These are phyloP conservation scores for Sporothrix schenckii DNA, from an alignment of 2,329 filamentous ascomycete genomes.

Conservation along the genomic window DNA sequence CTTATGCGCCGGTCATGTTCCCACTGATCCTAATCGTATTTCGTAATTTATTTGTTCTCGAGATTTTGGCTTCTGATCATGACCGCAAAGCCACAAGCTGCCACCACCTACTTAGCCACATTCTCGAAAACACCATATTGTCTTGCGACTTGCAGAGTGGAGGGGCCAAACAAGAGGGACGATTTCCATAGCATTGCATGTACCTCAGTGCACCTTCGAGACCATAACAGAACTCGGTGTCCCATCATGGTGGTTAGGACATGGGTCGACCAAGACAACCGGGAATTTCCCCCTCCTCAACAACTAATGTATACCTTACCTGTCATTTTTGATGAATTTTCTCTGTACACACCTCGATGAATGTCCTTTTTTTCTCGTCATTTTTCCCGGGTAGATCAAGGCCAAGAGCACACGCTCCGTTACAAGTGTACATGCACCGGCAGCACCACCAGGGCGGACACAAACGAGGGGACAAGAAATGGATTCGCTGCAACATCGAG, in stretches of 20 bases:
- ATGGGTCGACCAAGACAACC: conserved; percentile 17
- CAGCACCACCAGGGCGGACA: not conserved
- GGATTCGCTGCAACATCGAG: conserved; percentile 22
- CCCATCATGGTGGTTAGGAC: conserved; percentile 2
- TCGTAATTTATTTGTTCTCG: not conserved
- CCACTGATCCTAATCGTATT: too few species aligned
- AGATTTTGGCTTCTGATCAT: conserved; percentile 16
- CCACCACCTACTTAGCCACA: too few species aligned
- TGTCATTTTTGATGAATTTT: not conserved
- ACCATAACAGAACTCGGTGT: not conserved
- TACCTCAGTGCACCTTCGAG: not conserved
- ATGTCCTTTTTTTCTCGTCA: not conserved
- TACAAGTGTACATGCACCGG: not conserved
- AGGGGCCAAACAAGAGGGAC: not conserved
- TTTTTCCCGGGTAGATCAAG: conserved; percentile 3
- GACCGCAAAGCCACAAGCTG: not conserved
- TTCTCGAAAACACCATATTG: too few species aligned
- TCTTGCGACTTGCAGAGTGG: too few species aligned
- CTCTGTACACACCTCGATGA: not conserved
- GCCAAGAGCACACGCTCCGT: not conserved
- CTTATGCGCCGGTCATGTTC: too few species aligned
- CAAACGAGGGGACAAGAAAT: conserved; percentile 22
- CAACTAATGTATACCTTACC: not conserved
- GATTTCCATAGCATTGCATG: not conserved
- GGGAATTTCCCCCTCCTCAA: conserved; percentile 15